Conservation (phyloP, 495 filamentous ascomycete species). For the Neurospora sp. region DNA sequence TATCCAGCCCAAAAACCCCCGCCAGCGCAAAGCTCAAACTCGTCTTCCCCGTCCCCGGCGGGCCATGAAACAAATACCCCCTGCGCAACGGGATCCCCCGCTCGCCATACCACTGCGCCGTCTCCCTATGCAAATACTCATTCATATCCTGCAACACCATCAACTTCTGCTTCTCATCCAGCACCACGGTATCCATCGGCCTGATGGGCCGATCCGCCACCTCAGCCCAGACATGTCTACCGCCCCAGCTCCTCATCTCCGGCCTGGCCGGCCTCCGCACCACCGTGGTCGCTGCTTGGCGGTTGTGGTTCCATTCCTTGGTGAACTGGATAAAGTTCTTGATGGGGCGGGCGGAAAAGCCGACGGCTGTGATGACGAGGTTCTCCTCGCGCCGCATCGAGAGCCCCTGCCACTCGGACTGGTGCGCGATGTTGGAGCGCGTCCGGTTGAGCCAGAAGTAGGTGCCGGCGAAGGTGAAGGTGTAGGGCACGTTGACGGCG, state of each 20-base stretch:
- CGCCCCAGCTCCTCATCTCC: slow-evolving; percentile 21
- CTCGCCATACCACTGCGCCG: slow-evolving; percentile 65
- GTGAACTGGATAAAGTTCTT: slow-evolving; percentile 49
- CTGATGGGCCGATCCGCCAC: slow-evolving; percentile 61
- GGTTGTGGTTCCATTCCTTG: slow-evolving; percentile 40
- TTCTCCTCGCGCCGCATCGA: slow-evolving; percentile 15
- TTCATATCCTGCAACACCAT: slow-evolving; percentile 70
- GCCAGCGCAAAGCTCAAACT: slow-evolving; percentile 55
- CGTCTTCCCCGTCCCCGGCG: slow-evolving; percentile 59
- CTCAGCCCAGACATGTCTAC: slow-evolving; percentile 47
- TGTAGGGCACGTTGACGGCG: slow-evolving; percentile 24
- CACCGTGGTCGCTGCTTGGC: slow-evolving; percentile 33
- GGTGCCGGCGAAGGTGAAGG: slow-evolving; percentile 31
- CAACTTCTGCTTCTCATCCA: slow-evolving; percentile 66
- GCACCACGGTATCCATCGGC: slow-evolving; percentile 73
- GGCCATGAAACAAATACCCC: slow-evolving; percentile 75
- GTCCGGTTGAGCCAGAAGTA: slow-evolving; percentile 31
- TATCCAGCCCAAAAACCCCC: slow-evolving; percentile 58
- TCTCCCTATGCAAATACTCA: slow-evolving; percentile 71
- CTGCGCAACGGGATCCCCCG: slow-evolving; percentile 86
- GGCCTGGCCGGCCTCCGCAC: slow-evolving; percentile 6
- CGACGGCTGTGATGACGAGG: slow-evolving; percentile 32
- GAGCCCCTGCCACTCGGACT: neutral
- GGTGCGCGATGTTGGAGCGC: neutral
- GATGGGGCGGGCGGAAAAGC: slow-evolving; percentile 44